A percentile compares a stretch with the other conserved stretches of the same genome.
These are phyloP conservation scores for Gamarada debralockiae DNA, from an alignment of 495 filamentous ascomycete genomes.

Conservation along the genomic window DNA sequence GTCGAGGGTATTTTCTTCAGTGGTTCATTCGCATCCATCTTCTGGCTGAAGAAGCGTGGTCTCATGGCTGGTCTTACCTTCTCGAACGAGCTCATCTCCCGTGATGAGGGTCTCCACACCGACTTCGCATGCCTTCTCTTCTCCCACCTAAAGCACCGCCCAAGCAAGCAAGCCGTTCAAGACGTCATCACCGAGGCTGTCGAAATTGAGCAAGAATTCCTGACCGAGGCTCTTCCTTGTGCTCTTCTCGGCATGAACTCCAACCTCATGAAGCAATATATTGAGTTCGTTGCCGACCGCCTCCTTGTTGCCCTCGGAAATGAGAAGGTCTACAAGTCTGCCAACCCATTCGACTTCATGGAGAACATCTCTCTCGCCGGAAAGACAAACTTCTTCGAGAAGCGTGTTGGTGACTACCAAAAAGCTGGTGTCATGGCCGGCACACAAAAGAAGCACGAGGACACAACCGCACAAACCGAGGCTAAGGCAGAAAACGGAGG, in stretches of 20 bases:
- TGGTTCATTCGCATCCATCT: constrained; percentile 98
- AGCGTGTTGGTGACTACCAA: constrained; percentile 98
- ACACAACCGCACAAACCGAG: constrained; percentile 41
- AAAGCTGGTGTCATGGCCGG: constrained; percentile 98
- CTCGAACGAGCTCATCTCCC: constrained; percentile 99
- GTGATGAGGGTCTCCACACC: constrained; percentile 98
- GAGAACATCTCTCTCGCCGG: constrained; percentile 97
- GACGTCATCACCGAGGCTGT: constrained; percentile 94
- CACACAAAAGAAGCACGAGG: constrained; percentile 70
- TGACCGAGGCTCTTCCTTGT: constrained; percentile 90
- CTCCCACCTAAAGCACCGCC: constrained; percentile 90
- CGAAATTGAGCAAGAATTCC: constrained; percentile 93
- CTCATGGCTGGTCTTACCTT: constrained; percentile 98
- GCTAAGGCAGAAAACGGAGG: constrained; percentile 62
- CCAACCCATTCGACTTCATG: constrained; percentile 99
- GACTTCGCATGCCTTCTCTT: constrained; percentile 98
- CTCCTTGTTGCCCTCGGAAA: constrained; percentile 90
- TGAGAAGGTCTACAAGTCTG: constrained; percentile 83
- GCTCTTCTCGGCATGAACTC: constrained; percentile 96
- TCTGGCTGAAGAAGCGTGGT: constrained; percentile 99
- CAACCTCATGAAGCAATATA: constrained; percentile 97
- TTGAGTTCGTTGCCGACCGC: constrained; percentile 97
- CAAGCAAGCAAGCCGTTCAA: constrained; percentile 72
- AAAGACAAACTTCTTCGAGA: constrained; percentile 99
- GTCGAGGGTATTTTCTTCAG: constrained; percentile 99